Evolutionary conservation across 768 basidiomycete genomes (phyloP), one percentile per base, ranked within the genome.

Genomic region (Russula sp.): DNA sequence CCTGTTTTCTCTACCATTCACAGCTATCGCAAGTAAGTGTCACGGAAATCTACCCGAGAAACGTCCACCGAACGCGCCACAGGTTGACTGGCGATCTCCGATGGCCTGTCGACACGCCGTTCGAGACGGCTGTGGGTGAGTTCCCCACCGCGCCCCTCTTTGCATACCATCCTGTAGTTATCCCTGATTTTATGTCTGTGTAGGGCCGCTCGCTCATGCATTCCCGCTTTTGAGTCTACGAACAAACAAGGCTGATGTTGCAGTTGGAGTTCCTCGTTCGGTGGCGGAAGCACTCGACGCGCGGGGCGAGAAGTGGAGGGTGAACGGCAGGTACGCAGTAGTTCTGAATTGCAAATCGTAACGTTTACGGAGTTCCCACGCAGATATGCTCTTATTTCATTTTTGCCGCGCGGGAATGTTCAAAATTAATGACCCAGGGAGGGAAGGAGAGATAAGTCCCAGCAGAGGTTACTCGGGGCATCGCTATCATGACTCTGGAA

Each of bases 241-340:
- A 18, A 98, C 96, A 1, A 92, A 89, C 78, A 99, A 99, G 73
- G 96, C 96, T 0, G 94, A 98, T 70, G 94, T 97, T 2, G 89
- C 87, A 6, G 92, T 91, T 31, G 96, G 93, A 0, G 79, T 99
- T 3, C 75, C 80, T 1, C 78, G 84, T 67, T 87, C 86, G 0
- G 75, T 84, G 1, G 91, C 84, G 0, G 86, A 89, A 64, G 76
- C 78, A 55, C 75, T 95, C 3, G 89, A 94, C 69, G 73, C 74
- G 35, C 80, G 77, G 51, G 86, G 78, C 6, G 82, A 83, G 70
- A 84, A 83, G 62, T 95, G 93, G 94, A 77, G 90, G 55, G 80
- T 86, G 8, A 85, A 84, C 70, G 94, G 94, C 62, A 85, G 84
- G 89, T 94, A 69, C 72, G 83, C 74, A 27, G 18, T 45, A 34